Conservation (phyloP, 768 basidiomycete genomes). For the Serendipita sp. region DNA sequence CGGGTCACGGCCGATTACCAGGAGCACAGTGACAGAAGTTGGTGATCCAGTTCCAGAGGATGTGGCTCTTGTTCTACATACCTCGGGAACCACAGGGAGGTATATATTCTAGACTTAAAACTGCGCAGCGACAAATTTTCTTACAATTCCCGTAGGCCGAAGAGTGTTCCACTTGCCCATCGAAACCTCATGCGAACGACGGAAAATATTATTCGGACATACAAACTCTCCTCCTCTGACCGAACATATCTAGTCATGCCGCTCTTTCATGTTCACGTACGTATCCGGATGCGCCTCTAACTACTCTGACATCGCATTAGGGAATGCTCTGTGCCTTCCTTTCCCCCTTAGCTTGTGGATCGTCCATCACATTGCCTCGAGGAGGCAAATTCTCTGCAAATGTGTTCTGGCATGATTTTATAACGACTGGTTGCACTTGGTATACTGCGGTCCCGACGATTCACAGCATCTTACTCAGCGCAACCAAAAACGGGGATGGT, state of each 20-base stretch:
- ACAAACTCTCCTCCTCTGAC: constrained; percentile 19
- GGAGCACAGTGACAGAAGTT: not conserved
- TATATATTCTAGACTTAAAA: constrained; percentile 28
- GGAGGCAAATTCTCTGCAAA: constrained; percentile 34
- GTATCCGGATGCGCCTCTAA: not conserved
- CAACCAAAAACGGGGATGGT: constrained; percentile 10
- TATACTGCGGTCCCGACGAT: constrained; percentile 27
- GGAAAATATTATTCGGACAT: constrained; percentile 21
- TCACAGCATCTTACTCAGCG: constrained; percentile 21
- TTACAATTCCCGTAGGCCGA: constrained; percentile 17
- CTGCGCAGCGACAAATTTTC: no score
- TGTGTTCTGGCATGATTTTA: constrained; percentile 33
- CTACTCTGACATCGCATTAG: not conserved
- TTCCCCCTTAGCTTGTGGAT: constrained; percentile 41
- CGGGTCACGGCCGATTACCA: not conserved
- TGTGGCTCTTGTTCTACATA: constrained; percentile 40
- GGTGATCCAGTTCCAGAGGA: constrained; percentile 24
- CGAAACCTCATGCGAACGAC: constrained; percentile 22
- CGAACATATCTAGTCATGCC: constrained; percentile 33
- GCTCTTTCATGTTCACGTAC: constrained; percentile 37
- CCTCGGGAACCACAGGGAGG: constrained; percentile 44
- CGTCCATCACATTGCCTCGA: constrained; percentile 35
- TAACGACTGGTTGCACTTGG: constrained; percentile 30
- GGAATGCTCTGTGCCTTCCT: constrained; percentile 44
- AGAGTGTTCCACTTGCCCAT: constrained; percentile 21